These are phyloP conservation scores for Xerocomellus amylosporus DNA, from an alignment of 768 basidiomycete genomes.

Conservation along the genomic window DNA sequence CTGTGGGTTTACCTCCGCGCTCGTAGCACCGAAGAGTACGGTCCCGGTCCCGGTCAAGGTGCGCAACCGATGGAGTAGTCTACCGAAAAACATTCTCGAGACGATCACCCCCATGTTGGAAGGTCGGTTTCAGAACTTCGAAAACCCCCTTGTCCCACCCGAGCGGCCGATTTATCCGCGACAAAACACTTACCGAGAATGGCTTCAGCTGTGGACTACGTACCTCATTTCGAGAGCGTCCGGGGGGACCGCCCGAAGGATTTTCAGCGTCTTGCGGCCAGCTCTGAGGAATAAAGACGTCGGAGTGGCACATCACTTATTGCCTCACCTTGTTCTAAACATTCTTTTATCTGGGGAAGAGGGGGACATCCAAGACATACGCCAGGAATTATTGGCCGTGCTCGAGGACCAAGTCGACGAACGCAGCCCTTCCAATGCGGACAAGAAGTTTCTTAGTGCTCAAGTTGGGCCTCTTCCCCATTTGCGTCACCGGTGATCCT, in stretches of 20 bases:
- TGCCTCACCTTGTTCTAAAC: conserved; percentile 90
- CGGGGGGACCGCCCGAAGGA: conserved; percentile 52
- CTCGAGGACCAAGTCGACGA: conserved; percentile 81
- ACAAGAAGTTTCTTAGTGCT: conserved; percentile 89
- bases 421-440: conserved; percentile 54
- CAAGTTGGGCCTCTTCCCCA: conserved; percentile 53
- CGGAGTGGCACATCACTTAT: conserved; percentile 84
- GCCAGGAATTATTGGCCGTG: conserved; percentile 73
- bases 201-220: conserved; percentile 88
- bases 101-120: conserved; percentile 83
- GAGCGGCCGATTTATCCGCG: conserved; percentile 76
- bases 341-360: conserved; percentile 74
- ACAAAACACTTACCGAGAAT: conserved; percentile 86
- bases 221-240: conserved; percentile 71
- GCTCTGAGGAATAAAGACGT: conserved; percentile 87
- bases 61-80: conserved; percentile 70
- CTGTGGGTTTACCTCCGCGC: conserved; percentile 80
- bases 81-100: conserved; percentile 83
- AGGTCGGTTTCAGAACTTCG: conserved; percentile 55
- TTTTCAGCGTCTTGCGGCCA: conserved; percentile 78
- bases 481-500: neutral
- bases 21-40: conserved; percentile 54
- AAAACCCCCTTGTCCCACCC: conserved; percentile 37
- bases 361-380: conserved; percentile 60
- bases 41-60: conserved; percentile 59